Base-by-base conservation (phyloP, 2,329 filamentous ascomycete species). In the Sporothrix mexicana region DNA sequence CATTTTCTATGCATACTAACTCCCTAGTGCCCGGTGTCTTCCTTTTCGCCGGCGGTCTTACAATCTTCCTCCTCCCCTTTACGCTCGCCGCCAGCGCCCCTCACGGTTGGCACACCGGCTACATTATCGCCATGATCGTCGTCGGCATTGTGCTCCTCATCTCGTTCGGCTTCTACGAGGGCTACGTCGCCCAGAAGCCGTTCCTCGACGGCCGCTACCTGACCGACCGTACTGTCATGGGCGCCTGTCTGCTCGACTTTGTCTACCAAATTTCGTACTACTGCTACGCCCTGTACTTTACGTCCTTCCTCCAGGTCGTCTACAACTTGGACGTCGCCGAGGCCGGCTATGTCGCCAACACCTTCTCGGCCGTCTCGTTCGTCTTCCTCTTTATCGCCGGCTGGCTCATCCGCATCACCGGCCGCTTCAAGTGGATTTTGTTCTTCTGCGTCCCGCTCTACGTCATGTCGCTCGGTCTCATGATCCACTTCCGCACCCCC, bases 11-110 rank as follows among this genome's bases (percentile, higher is more conserved):
- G 15, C 13, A 15, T 12, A 9, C 53, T 30, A 57, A 30, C 20
- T 30, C 64, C 36, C 55, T 61, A 59, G 41, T 72, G 3, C 74
- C 86, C 3, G 89, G 90, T 0, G 84, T 91, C 43, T 72, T 91
- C 41, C 80, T 92, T 3, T 85, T 91, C 76, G 84, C 85, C 5
- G 82, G 80, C 3, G 90, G 88, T 3, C 83, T 91, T 23, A 83
- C 85, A 2, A 78, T 91, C 20, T 90, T 93, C 77, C 80, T 93
- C 13, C 84, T 93, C 0, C 90, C 91, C 0, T 88, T 93, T 77
- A 90, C 85, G 4, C 82, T 93, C 15, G 84, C 86, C n/a, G 75
- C 77, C 6, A 77, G 79, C 9, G 84, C 85, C 0, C 83, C 83
- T 15, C 78, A 85, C 61, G 85, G 83, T 7, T 90, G 88, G 88